Evolutionary conservation across 2,329 filamentous ascomycete species (phyloP), one percentile per base, ranked within the genome.

Genomic region (Diplodia intermedia): DNA sequence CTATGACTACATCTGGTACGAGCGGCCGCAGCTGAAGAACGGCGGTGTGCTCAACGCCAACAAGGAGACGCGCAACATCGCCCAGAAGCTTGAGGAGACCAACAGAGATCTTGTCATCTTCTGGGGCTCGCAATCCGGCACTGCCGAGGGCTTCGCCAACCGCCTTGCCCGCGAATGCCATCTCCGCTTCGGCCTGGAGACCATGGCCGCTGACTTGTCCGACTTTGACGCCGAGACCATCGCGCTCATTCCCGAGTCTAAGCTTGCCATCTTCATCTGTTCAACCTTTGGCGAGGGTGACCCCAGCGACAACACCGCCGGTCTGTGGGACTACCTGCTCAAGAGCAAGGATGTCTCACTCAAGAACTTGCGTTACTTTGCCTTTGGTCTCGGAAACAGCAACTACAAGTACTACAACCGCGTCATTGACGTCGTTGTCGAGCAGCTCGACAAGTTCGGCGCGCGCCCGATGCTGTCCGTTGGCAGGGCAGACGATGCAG

Each of bases 101-200:
- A 23, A 72, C 57, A 69, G 76, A 71, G 63, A 76, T 50, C 38
- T 74, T 49, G 79, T 83, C 26, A 76, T 84, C 43, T 82, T 84
- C 74, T 84, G 80, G 80, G 82, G 81, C n/a, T 83, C 82, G 1
- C 82, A 84, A 69, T 82, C 81, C 4, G 82, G 82, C 9, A 83
- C 81, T 0, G 80, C 82, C 0, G 81, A 84, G 69, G 75, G 77
- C 11, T 78, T 83, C 62, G 82, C 82, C 8, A 77, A 77, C 61
- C 75, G 77, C 5, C 72, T 84, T 0, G 77, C 77, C 4, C 75
- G 78, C 56, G 82, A 84, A 60, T 77, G 77, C 54, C 72, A 75
- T 20, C 73, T 75, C 36, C 75, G 78, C 20, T 83, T 82, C 57
- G 79, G 81, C 5, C 73, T 82, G 14, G 74, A 79, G 53, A 73